Evolutionary conservation across 179 eudicot genomes (phyloP).

Genomic region (Spinacia oleracea): DNA sequence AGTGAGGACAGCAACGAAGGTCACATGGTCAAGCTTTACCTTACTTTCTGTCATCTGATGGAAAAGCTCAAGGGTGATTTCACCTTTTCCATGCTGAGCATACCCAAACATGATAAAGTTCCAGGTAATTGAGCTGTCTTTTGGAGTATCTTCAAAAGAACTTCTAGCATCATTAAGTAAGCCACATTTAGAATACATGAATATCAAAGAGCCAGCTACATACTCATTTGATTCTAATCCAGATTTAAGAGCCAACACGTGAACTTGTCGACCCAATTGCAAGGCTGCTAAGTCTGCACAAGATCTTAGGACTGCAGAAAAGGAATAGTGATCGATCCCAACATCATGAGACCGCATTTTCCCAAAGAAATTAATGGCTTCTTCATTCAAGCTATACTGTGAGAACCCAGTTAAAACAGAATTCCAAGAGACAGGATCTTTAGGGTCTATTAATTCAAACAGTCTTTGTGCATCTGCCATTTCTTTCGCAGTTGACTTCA

Average conservation of each 20-base stretch:
- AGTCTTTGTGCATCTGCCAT: slow-evolving; percentile 62
- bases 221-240: slow-evolving; percentile 63
- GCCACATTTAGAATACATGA: slow-evolving; percentile 93
- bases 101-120: slow-evolving; percentile 81
- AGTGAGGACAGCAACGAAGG: slow-evolving; percentile 78
- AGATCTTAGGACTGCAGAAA: slow-evolving; percentile 74
- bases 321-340: slow-evolving; percentile 68
- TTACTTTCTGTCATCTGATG: slow-evolving; percentile 46
- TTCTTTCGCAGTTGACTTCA: slow-evolving; percentile 40
- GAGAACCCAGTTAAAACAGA: slow-evolving; percentile 76
- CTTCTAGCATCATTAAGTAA: slow-evolving; percentile 59
- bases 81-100: slow-evolving; percentile 84
- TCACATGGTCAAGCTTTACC: slow-evolving; percentile 68
- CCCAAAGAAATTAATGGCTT: slow-evolving; percentile 55
- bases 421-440: slow-evolving; percentile 82
- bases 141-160: slow-evolving; percentile 65
- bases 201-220: slow-evolving; percentile 69
- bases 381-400: slow-evolving; percentile 70
- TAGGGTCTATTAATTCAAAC: slow-evolving; percentile 51
- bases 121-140: slow-evolving; percentile 71
- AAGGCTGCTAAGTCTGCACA: slow-evolving; percentile 81
- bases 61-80: slow-evolving; percentile 62
- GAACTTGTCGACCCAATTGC: slow-evolving; percentile 68
- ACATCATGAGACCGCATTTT: slow-evolving; percentile 46
- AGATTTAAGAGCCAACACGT: slow-evolving; percentile 54